phyloP scores from a whole-genome alignment of 345 rosid species.

The Eucalyptus coolabah region DNA sequence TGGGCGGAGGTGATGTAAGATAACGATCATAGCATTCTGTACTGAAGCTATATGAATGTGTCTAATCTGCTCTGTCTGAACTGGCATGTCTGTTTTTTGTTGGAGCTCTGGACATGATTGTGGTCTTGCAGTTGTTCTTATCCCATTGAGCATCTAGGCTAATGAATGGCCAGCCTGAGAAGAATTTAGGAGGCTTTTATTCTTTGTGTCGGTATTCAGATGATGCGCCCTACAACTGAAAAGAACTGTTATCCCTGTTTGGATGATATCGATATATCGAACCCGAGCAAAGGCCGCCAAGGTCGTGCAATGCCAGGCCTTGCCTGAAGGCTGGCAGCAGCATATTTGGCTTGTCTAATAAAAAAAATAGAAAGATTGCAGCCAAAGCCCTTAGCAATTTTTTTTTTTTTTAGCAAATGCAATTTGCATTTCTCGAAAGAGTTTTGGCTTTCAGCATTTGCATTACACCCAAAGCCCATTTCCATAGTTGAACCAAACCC shows the following conservation, averaged over 20 bases:
- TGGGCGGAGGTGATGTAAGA: not conserved
- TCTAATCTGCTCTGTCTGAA: not conserved
- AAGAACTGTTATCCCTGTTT: not conserved
- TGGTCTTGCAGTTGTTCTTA: not conserved
- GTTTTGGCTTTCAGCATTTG: too few species aligned
- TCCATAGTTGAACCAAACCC: too few species aligned
- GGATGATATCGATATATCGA: rapidly evolving
- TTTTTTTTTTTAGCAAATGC: too few species aligned
- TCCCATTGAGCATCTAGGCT: not conserved
- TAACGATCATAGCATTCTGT: not conserved
- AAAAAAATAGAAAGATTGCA: too few species aligned
- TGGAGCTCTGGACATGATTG: not conserved
- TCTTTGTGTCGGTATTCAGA: not conserved
- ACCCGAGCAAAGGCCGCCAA: rapidly evolving
- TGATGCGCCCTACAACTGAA: not conserved
- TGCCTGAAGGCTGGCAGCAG: too few species aligned
- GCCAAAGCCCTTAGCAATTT: too few species aligned
- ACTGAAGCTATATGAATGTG: not conserved
- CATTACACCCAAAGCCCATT: too few species aligned
- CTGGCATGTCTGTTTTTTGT: not conserved
- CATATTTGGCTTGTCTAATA: too few species aligned
- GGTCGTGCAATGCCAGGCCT: rapidly evolving
- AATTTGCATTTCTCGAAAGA: too few species aligned
- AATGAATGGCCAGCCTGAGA: not conserved
- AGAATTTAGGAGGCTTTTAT: not conserved